These are phyloP conservation scores for Buxus sempervirens DNA, from an alignment of 164 flowering plant genomes.

Conservation along the genomic window DNA sequence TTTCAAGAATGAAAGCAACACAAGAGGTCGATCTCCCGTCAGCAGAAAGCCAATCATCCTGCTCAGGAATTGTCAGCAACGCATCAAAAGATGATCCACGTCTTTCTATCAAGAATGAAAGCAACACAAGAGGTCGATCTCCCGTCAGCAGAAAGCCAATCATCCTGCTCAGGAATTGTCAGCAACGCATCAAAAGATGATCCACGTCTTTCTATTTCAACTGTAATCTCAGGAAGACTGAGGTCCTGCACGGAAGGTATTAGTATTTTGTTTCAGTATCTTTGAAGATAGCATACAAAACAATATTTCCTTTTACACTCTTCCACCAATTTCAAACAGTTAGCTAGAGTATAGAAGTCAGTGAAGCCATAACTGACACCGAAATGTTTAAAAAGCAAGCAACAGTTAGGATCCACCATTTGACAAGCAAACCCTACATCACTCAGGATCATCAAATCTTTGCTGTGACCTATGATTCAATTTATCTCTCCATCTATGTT, in stretches of 20 bases:
- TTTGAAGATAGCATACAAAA: not conserved
- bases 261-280: constrained; percentile 4
- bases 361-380: no score
- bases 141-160: constrained; percentile 53
- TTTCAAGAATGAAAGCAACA: constrained; percentile 80
- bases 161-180: constrained; percentile 47
- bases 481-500: no score
- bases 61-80: constrained; percentile 84
- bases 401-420: no score
- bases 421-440: no score
- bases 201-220: constrained; percentile 45
- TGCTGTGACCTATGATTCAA: not conserved
- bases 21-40: constrained; percentile 96
- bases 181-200: constrained; percentile 44
- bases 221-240: constrained; percentile 69
- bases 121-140: constrained; percentile 91
- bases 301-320: no score
- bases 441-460: not conserved
- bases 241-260: constrained; percentile 50
- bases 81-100: constrained; percentile 76
- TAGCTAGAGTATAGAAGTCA: no score
- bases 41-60: constrained; percentile 81
- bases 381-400: no score
- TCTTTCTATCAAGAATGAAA: constrained; percentile 68
- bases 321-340: no score